Conservation (phyloP, 2,329 filamentous ascomycete species). For the Clarireedia hainanense region DNA sequence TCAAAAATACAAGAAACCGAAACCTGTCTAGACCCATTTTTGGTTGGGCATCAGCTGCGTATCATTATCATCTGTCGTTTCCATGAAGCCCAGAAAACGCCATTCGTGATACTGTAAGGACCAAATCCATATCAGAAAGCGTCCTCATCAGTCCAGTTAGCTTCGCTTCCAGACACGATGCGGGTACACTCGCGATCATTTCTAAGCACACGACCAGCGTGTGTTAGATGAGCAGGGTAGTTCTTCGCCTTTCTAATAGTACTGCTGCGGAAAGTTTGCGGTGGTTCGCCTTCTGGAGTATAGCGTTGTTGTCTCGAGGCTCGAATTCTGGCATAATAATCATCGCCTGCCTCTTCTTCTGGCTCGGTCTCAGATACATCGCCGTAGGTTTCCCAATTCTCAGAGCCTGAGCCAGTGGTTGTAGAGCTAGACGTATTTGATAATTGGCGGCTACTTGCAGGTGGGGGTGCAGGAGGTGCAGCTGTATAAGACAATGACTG, state of each 20-base stretch:
- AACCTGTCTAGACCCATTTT: neutral
- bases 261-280: slow-evolving; percentile 28
- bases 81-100: neutral
- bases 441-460: slow-evolving; percentile 50
- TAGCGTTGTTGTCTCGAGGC: slow-evolving; percentile 61
- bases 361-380: slow-evolving; percentile 73
- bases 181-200: slow-evolving; percentile 53
- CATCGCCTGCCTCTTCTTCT: slow-evolving; percentile 69
- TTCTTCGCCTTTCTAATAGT: slow-evolving; percentile 48
- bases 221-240: slow-evolving; percentile 39
- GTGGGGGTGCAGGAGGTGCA: slow-evolving; percentile 22
- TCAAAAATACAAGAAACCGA: neutral
- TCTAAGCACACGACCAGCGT: slow-evolving; percentile 39
- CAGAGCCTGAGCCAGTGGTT: slow-evolving; percentile 72
- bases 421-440: slow-evolving; percentile 58
- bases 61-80: no score
- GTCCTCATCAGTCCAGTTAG: slow-evolving; percentile 57
- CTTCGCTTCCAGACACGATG: slow-evolving; percentile 54
- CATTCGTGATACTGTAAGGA: neutral
- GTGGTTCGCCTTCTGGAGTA: slow-evolving; percentile 36
- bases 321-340: slow-evolving; percentile 78
- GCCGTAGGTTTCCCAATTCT: slow-evolving; percentile 98
- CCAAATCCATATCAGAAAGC: slow-evolving; percentile 35
- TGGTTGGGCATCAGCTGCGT: neutral
- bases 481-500: slow-evolving; percentile 22